These are phyloP conservation scores for Aspergillus sp. DNA, from an alignment of 2,329 filamentous ascomycete species.

Conservation along the genomic window DNA sequence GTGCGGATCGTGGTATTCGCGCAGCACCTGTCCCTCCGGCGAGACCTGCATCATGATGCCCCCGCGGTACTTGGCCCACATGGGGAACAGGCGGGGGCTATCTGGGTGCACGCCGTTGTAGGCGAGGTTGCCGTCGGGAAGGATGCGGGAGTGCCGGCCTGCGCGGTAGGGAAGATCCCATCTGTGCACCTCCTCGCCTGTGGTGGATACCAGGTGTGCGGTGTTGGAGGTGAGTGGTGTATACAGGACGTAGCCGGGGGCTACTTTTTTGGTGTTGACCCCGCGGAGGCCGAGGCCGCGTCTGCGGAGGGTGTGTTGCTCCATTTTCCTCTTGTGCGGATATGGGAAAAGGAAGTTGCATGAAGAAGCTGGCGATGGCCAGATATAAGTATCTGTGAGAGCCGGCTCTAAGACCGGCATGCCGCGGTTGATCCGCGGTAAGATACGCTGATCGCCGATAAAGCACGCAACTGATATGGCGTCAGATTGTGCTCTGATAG, in stretches of 20 bases:
- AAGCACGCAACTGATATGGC: conserved; percentile 14
- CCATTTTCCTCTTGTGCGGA: conserved; percentile 26
- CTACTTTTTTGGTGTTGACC: conserved; percentile 35
- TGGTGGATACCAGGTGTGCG: conserved; percentile 40
- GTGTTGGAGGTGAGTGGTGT: conserved; percentile 41
- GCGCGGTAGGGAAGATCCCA: conserved; percentile 44
- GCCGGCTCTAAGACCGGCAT: conserved; percentile 15
- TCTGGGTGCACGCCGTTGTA: conserved; percentile 43
- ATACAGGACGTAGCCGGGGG: conserved; percentile 43
- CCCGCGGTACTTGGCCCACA: conserved; percentile 47
- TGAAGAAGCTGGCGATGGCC: not conserved
- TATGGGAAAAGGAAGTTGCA: not conserved
- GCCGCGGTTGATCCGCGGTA: conserved; percentile 21
- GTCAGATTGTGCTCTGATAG: conserved; percentile 16
- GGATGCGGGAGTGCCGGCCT: conserved; percentile 45
- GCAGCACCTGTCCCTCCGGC: conserved; percentile 36
- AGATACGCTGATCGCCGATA: conserved; percentile 10
- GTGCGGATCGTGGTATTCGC: conserved; percentile 40
- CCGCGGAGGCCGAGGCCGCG: conserved; percentile 42
- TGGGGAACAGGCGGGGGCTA: conserved; percentile 39
- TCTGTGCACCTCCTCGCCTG: conserved; percentile 42
- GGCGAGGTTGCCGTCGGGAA: conserved; percentile 44
- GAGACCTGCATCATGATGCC: conserved; percentile 46
- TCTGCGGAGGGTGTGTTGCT: conserved; percentile 44
- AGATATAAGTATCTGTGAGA: not conserved